These are phyloP conservation scores for Amanita muscaria DNA, from an alignment of 768 basidiomycete genomes.

Conservation along the genomic window DNA sequence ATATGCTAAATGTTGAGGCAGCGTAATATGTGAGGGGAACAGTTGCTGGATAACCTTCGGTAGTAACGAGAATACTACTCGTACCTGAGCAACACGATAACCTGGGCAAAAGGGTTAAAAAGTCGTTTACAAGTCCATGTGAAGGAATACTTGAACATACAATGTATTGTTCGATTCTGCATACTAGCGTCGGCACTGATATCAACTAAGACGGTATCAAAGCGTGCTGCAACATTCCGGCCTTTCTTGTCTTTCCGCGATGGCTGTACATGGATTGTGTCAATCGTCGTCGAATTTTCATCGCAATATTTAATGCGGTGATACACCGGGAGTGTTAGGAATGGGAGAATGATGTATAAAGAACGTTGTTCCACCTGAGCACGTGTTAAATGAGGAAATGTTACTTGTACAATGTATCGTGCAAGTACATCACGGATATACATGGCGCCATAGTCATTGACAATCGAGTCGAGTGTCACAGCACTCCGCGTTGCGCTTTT, in stretches of 20 bases:
- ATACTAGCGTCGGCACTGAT: conserved; percentile 2
- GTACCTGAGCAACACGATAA: conserved; percentile 19
- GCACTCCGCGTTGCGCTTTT: not conserved
- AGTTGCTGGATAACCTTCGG: conserved; percentile 4
- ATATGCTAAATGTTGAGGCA: conserved; percentile 17
- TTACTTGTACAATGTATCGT: not conserved
- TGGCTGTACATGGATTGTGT: conserved; percentile 20
- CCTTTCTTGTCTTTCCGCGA: conserved; percentile 6
- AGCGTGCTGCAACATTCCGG: conserved; percentile 14
- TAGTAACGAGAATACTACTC: conserved; percentile 18
- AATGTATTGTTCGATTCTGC: not conserved
- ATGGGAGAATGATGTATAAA: conserved; percentile 12
- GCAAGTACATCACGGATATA: not conserved
- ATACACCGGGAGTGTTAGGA: conserved; percentile 20
- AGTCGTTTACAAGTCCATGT: too few relatives aligned
- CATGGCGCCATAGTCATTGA: not conserved
- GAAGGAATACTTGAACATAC: not conserved
- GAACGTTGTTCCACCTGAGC: conserved; percentile 11
- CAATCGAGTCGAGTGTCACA: not conserved
- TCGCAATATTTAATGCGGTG: conserved; percentile 23
- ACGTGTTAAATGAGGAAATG: not conserved
- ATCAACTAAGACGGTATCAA: conserved; percentile 21
- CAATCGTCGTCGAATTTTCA: conserved; percentile 14
- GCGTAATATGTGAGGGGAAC: conserved; percentile 4
- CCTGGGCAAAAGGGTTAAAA: conserved; percentile 8